phyloP scores from a whole-genome alignment of 179 eudicot genomes.

The Sideroxylon spinosum region DNA sequence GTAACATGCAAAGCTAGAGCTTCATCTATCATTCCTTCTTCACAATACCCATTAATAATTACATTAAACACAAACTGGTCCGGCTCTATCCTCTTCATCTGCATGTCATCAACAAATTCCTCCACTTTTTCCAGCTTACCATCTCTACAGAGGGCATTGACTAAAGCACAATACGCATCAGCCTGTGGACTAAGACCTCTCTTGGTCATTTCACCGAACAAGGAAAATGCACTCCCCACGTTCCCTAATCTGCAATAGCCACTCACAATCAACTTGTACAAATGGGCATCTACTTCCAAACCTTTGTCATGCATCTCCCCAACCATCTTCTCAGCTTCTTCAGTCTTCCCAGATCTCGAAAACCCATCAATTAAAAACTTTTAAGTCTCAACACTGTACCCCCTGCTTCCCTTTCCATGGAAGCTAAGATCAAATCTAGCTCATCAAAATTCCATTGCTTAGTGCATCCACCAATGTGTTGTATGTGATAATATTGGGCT shows the following conservation, averaged over 20 bases:
- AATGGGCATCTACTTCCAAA: slow-evolving; percentile 26
- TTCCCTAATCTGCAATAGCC: slow-evolving; percentile 36
- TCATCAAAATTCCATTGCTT: slow-evolving; percentile 40
- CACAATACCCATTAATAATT: slow-evolving; percentile 24
- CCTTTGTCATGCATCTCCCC: slow-evolving; percentile 41
- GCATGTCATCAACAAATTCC: slow-evolving; percentile 32
- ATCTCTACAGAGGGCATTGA: slow-evolving; percentile 27
- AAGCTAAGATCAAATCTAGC: slow-evolving; percentile 28
- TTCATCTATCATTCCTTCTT: slow-evolving; percentile 30
- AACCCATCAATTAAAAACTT: slow-evolving; percentile 41
- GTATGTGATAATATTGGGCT: slow-evolving; percentile 36
- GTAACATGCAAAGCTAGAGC: slow-evolving; percentile 18
- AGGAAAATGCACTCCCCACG: slow-evolving; percentile 23
- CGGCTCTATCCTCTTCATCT: slow-evolving; percentile 24
- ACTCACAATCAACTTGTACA: slow-evolving; percentile 27
- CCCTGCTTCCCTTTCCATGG: slow-evolving; percentile 36
- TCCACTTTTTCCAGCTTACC: slow-evolving; percentile 31
- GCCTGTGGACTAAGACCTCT: slow-evolving; percentile 21
- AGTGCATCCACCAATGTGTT: slow-evolving; percentile 37
- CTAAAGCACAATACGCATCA: slow-evolving; percentile 27
- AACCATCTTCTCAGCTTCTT: slow-evolving; percentile 35
- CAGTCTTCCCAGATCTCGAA: slow-evolving; percentile 36
- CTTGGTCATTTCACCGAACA: slow-evolving; percentile 31
- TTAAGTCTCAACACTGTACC: slow-evolving; percentile 30
- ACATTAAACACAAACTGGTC: slow-evolving; percentile 18